Percentiles rank a stretch among this genome's conserved stretches.
Conservation (phyloP, 208 protist genomes). For the Leishmania tropica region DNA sequence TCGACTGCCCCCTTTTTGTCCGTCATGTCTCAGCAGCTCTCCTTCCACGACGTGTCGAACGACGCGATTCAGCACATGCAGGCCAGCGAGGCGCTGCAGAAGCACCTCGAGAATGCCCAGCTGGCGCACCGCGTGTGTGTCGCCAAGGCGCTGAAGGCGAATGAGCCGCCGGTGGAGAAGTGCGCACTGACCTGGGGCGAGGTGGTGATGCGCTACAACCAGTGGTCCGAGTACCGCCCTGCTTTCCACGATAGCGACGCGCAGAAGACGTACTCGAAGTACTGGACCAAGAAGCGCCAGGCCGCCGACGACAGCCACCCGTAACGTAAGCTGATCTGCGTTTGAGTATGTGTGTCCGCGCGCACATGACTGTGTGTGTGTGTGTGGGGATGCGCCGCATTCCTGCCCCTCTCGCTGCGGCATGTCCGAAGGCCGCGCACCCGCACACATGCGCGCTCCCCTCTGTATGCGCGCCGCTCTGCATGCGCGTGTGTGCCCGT, state of each 20-base stretch:
- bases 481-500: background rate
- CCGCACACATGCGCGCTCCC: background rate
- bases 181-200: constrained; percentile 92
- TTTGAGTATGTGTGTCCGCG: background rate
- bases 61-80: constrained; percentile 74
- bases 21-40: constrained; percentile 57
- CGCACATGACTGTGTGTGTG: background rate
- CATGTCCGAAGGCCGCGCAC: background rate
- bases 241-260: constrained; percentile 78
- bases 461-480: background rate
- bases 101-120: constrained; percentile 91
- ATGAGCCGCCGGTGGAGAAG: constrained; percentile 74
- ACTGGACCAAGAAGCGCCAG: constrained; percentile 89
- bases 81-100: constrained; percentile 83
- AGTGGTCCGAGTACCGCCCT: constrained; percentile 86
- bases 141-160: constrained; percentile 78
- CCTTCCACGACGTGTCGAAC: constrained; percentile 81
- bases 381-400: background rate
- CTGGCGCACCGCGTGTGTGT: constrained; percentile 88
- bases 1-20: background rate
- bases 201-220: constrained; percentile 86
- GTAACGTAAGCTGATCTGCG: constrained; percentile 30
- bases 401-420: background rate
- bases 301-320: constrained; percentile 55
- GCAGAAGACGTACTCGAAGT: constrained; percentile 79